Conservation (phyloP, 2,329 filamentous ascomycete species). For the Aspergillus costaricaensis region DNA sequence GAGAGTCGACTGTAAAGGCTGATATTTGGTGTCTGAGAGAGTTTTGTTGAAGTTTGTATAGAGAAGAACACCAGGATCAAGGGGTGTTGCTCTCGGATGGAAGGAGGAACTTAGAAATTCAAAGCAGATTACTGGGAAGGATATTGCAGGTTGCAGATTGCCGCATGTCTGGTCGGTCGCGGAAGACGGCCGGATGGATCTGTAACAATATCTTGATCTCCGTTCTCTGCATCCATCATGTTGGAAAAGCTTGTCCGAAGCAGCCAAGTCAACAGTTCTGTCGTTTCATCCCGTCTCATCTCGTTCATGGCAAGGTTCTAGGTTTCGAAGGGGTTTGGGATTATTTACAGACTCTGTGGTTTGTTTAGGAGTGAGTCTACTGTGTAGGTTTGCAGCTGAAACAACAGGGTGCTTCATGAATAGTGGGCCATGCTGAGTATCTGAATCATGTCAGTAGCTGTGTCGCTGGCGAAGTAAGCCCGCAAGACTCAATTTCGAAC, state of each 20-base stretch:
- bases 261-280: neutral
- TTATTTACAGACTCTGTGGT: neutral
- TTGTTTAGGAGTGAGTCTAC: neutral
- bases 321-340: neutral
- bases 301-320: neutral
- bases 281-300: neutral
- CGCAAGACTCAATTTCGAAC: neutral
- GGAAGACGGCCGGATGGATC: neutral
- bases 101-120: neutral
- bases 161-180: neutral
- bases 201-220: too few relatives aligned
- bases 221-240: neutral
- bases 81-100: neutral
- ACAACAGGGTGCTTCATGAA: constrained; percentile 1
- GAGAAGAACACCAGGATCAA: neutral
- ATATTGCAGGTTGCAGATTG: neutral
- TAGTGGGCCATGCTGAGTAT: neutral
- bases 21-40: neutral
- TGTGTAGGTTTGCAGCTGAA: neutral
- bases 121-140: neutral
- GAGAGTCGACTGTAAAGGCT: neutral
- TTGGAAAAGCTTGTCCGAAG: neutral
- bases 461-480: neutral
- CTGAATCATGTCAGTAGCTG: neutral
- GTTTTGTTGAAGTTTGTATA: neutral